Evolutionary conservation across 1,139 yeast species (phyloP).

Genomic region (Kurtzmaniella quercitrusa): DNA sequence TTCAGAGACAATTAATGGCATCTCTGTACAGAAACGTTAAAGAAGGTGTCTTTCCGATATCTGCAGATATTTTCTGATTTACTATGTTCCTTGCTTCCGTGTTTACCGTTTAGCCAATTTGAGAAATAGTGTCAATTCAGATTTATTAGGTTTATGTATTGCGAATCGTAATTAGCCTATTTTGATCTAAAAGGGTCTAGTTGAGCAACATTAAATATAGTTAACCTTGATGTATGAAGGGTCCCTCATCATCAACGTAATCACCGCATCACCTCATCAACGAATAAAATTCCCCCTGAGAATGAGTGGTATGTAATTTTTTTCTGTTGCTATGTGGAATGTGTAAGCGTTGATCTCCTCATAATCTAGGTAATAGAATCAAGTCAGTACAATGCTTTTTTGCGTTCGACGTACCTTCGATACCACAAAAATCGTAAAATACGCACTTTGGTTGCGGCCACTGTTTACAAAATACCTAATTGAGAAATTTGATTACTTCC

Average conservation of each 20-base stretch:
- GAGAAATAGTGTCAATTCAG: background rate
- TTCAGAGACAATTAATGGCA: too few relatives aligned
- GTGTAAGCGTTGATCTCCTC: background rate
- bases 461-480: slow-evolving; percentile 20
- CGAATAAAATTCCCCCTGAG: background rate
- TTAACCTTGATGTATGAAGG: background rate
- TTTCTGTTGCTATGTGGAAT: background rate
- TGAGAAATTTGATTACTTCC: slow-evolving; percentile 12
- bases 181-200: background rate
- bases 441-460: slow-evolving; percentile 1
- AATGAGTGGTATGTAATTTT: background rate
- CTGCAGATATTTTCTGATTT: background rate
- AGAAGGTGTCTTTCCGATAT: background rate
- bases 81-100: background rate
- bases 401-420: background rate
- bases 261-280: background rate
- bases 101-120: background rate
- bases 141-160: background rate
- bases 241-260: background rate
- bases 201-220: background rate
- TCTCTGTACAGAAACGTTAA: background rate
- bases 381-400: background rate
- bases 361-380: background rate
- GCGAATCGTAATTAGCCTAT: background rate
- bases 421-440: slow-evolving; percentile 2